phyloP scores from a whole-genome alignment of 2,329 filamentous ascomycete genomes.

The Calonectria crousiana region DNA sequence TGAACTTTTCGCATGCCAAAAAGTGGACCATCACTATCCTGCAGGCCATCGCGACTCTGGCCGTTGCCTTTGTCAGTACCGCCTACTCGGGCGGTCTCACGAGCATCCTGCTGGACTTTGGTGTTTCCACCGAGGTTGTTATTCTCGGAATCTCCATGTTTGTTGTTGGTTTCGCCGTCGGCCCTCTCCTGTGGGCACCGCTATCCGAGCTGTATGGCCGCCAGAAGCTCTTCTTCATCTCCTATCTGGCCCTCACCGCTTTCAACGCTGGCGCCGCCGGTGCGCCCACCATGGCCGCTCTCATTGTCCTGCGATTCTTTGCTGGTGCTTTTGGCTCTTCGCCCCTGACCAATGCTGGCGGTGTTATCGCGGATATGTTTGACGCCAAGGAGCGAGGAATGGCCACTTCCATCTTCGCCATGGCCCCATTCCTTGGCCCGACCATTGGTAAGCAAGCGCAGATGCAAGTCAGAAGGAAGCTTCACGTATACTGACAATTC shows the following conservation, averaged over 20 bases:
- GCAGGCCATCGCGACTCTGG: conserved; percentile 75
- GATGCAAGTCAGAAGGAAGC: too few species aligned
- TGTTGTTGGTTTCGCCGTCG: conserved; percentile 72
- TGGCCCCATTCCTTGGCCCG: conserved; percentile 74
- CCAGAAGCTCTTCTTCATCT: conserved; percentile 69
- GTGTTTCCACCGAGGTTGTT: conserved; percentile 62
- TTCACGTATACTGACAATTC: neutral
- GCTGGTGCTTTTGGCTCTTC: conserved; percentile 73
- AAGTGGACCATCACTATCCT: conserved; percentile 77
- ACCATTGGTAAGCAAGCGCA: conserved; percentile 55
- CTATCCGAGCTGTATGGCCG: conserved; percentile 74
- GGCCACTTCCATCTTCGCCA: conserved; percentile 70
- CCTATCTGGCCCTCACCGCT: conserved; percentile 68
- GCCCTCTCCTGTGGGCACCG: conserved; percentile 75
- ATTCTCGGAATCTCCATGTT: conserved; percentile 75
- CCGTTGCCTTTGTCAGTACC: conserved; percentile 77
- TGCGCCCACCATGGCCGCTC: conserved; percentile 66
- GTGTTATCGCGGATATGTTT: conserved; percentile 75
- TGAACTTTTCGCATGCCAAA: conserved; percentile 65
- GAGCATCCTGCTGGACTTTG: conserved; percentile 68
- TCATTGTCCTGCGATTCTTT: conserved; percentile 78
- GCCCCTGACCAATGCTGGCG: conserved; percentile 72
- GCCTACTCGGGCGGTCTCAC: conserved; percentile 72
- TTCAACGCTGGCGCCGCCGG: conserved; percentile 73
- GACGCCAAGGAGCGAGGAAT: conserved; percentile 64